A percentile compares a stretch with the other conserved stretches of the same genome.
phyloP scores from a whole-genome alignment of 768 basidiomycete species.

The Rhizopogon vinicolor region DNA sequence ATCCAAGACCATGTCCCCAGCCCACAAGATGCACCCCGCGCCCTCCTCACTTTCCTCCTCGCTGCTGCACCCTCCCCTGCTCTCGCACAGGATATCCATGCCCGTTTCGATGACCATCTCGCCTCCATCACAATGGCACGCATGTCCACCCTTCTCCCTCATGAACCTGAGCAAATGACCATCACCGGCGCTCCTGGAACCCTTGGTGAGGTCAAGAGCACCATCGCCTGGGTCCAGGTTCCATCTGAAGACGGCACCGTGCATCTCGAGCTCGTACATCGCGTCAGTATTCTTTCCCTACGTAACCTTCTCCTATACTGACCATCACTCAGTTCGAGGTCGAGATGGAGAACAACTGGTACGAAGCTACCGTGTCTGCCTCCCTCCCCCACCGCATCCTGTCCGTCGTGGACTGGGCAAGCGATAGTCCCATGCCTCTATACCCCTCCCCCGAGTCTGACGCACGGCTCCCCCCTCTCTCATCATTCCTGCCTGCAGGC shows the following conservation, averaged over 20 bases:
- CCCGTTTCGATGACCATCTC: conserved; percentile 43
- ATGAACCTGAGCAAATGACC: conserved; percentile 24
- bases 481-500: conserved; percentile 20
- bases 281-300: conserved; percentile 9
- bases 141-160: conserved; percentile 40
- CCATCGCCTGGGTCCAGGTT: conserved; percentile 78
- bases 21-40: conserved; percentile 38
- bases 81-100: conserved; percentile 41
- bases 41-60: conserved; percentile 77
- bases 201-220: conserved; percentile 76
- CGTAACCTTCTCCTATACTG: background rate
- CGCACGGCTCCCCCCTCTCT: conserved; percentile 18
- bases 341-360: conserved; percentile 95
- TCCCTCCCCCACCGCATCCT: conserved; percentile 73
- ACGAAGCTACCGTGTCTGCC: conserved; percentile 82
- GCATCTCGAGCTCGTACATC: conserved; percentile 66
- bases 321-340: conserved; percentile 62
- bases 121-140: conserved; percentile 42
- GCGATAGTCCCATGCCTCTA: conserved; percentile 58
- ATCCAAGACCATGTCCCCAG: conserved; percentile 21
- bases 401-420: conserved; percentile 93
- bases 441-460: conserved; percentile 27
- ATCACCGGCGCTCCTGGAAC: conserved; percentile 70
- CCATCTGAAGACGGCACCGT: conserved; percentile 57
- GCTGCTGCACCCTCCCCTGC: conserved; percentile 54